Conservation (phyloP, 2,329 filamentous ascomycete genomes). For the Pleurostoma richardsiae region DNA sequence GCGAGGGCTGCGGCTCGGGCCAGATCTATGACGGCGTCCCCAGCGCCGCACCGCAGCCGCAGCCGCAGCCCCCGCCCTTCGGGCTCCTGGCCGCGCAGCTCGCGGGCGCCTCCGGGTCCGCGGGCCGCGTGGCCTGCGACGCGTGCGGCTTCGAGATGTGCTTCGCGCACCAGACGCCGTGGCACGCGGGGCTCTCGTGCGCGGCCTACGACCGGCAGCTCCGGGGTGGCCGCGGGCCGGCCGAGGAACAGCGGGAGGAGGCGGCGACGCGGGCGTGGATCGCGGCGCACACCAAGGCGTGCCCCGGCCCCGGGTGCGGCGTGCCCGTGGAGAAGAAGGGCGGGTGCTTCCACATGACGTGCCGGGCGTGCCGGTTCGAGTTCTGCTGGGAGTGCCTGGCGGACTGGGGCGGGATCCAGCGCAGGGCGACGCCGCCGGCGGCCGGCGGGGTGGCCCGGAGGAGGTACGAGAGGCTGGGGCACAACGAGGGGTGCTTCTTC, state of each 20-base stretch:
- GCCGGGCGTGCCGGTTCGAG: slow-evolving; percentile 27
- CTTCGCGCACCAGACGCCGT: slow-evolving; percentile 16
- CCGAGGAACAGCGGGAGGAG: neutral
- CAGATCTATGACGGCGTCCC: slow-evolving; percentile 12
- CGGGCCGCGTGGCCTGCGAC: slow-evolving; percentile 13
- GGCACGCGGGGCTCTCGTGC: slow-evolving; percentile 18
- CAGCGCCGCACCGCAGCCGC: too few species aligned
- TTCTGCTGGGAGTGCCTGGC: slow-evolving; percentile 26
- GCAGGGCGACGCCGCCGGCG: neutral
- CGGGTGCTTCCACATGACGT: slow-evolving; percentile 35
- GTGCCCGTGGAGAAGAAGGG: slow-evolving; percentile 18
- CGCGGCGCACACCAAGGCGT: slow-evolving; percentile 15
- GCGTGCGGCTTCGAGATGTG: slow-evolving; percentile 19
- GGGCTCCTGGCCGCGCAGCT: neutral
- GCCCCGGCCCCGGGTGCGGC: slow-evolving; percentile 13
- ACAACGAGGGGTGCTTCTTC: slow-evolving; percentile 13
- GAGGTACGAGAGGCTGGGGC: slow-evolving; percentile 5
- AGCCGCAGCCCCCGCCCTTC: neutral
- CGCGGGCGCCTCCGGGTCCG: neutral
- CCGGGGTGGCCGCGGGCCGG: neutral
- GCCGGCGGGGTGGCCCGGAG: neutral
- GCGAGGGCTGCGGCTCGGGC: slow-evolving; percentile 13
- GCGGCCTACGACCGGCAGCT: slow-evolving; percentile 8
- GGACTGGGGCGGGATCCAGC: slow-evolving; percentile 13
- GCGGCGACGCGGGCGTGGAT: slow-evolving; percentile 13